phyloP scores from a whole-genome alignment of 352 stramenopile species.

The Globisporangium yorkense region DNA sequence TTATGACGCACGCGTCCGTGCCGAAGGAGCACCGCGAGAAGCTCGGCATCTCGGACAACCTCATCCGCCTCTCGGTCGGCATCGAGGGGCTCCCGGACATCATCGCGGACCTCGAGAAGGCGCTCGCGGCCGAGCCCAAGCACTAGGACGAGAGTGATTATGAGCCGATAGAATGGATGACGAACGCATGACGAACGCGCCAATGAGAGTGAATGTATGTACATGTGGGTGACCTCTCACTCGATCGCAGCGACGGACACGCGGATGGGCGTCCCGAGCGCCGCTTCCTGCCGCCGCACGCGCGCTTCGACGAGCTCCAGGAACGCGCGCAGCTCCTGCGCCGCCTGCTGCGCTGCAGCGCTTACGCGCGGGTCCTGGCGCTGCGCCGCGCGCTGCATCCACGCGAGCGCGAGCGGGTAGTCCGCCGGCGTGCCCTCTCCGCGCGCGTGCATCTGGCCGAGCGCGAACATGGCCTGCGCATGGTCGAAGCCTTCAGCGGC shows the following conservation, averaged over 20 bases:
- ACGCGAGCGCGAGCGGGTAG: slow-evolving; percentile 37
- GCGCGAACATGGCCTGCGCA: slow-evolving; percentile 42
- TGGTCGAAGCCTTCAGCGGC: slow-evolving; percentile 26
- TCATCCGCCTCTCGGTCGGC: slow-evolving; percentile 91
- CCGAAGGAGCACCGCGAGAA: slow-evolving; percentile 80
- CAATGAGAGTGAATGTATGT: neutral
- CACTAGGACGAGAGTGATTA: slow-evolving; percentile 5
- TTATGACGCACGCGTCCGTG: slow-evolving; percentile 94
- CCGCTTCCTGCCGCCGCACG: slow-evolving; percentile 32
- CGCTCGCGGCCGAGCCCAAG: slow-evolving; percentile 56
- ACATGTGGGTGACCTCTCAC: slow-evolving; percentile 3
- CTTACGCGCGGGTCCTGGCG: slow-evolving; percentile 27
- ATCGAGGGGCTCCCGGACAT: slow-evolving; percentile 92
- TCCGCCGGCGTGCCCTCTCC: slow-evolving; percentile 28
- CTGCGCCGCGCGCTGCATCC: slow-evolving; percentile 31
- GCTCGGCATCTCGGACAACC: slow-evolving; percentile 89
- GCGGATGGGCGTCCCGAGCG: slow-evolving; percentile 34
- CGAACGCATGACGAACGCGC: neutral
- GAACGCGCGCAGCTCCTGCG: slow-evolving; percentile 32
- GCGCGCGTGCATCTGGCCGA: slow-evolving; percentile 42
- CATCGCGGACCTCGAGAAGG: slow-evolving; percentile 82
- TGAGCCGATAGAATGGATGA: slow-evolving; percentile 5
- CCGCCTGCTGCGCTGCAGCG: slow-evolving; percentile 14
- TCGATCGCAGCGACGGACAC: slow-evolving; percentile 39
- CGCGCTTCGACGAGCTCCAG: slow-evolving; percentile 33